These are phyloP conservation scores for Rhodamnia argentea DNA, from an alignment of 345 rosid species.

Conservation along the genomic window DNA sequence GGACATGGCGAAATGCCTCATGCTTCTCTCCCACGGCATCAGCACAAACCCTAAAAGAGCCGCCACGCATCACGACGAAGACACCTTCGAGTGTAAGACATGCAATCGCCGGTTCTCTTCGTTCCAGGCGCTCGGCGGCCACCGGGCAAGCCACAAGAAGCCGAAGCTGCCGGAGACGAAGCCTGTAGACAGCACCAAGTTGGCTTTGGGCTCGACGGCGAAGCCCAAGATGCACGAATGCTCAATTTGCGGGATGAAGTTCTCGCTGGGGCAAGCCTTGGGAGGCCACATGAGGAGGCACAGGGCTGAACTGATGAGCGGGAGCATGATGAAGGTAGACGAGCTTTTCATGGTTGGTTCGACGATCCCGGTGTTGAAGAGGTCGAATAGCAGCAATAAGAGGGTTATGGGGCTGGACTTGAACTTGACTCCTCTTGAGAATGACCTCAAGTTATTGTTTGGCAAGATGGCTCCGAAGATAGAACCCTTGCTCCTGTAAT, in stretches of 20 bases:
- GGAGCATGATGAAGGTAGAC: background rate
- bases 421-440: constrained; percentile 12
- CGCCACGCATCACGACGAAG: background rate
- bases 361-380: background rate
- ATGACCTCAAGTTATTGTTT: constrained; percentile 7
- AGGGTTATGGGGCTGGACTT: constrained; percentile 5
- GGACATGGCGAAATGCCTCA: constrained; percentile 49
- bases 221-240: constrained; percentile 15
- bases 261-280: constrained; percentile 14
- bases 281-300: constrained; percentile 19
- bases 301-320: background rate
- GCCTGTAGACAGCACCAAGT: background rate
- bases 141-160: constrained; percentile 40
- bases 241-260: constrained; percentile 7
- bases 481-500: background rate
- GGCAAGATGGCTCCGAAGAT: constrained; percentile 8
- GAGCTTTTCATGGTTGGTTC: background rate
- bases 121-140: constrained; percentile 41
- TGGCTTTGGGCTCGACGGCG: background rate
- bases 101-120: constrained; percentile 24
- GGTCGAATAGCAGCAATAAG: constrained; percentile 5
- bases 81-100: constrained; percentile 23
- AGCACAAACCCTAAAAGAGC: background rate
- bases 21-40: constrained; percentile 10
- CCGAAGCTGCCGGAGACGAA: background rate